Conservation (phyloP, 2,329 filamentous ascomycete genomes). For the Nothophoma quercina region DNA sequence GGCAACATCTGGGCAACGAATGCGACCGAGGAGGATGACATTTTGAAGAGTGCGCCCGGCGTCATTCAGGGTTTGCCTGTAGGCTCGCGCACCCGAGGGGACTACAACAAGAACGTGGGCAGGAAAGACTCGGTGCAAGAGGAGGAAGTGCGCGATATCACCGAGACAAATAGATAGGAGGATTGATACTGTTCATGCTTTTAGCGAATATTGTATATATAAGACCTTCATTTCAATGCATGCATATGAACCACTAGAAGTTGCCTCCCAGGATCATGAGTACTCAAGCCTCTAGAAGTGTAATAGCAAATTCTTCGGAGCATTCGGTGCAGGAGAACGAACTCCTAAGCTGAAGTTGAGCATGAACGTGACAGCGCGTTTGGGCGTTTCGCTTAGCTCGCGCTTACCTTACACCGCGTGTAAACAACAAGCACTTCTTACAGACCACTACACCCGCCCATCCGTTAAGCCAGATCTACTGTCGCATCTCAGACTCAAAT, state of each 20-base stretch:
- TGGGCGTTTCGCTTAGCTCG: constrained; percentile 27
- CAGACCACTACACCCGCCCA: neutral
- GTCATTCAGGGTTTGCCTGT: constrained; percentile 35
- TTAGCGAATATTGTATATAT: no score
- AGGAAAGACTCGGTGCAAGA: constrained; percentile 25
- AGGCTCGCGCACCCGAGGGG: constrained; percentile 23
- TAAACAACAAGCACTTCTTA: constrained; percentile 18
- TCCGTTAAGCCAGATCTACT: neutral
- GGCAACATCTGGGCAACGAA: constrained; percentile 94
- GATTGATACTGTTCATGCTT: neutral
- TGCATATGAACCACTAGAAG: no score
- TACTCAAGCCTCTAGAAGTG: no score
- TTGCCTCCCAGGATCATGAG: no score
- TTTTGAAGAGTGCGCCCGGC: constrained; percentile 36
- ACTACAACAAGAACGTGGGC: constrained; percentile 27
- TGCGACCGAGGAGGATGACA: constrained; percentile 51
- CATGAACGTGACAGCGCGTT: constrained; percentile 31
- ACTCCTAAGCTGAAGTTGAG: neutral
- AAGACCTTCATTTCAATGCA: no score
- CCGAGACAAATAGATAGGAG: constrained; percentile 23
- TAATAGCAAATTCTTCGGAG: no score
- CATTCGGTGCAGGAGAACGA: no score
- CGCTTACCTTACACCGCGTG: constrained; percentile 17
- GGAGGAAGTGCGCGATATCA: constrained; percentile 13
- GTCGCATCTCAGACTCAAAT: neutral